phyloP scores from a whole-genome alignment of 371 early-diverging fungal genomes.

The Mucor irregularis region DNA sequence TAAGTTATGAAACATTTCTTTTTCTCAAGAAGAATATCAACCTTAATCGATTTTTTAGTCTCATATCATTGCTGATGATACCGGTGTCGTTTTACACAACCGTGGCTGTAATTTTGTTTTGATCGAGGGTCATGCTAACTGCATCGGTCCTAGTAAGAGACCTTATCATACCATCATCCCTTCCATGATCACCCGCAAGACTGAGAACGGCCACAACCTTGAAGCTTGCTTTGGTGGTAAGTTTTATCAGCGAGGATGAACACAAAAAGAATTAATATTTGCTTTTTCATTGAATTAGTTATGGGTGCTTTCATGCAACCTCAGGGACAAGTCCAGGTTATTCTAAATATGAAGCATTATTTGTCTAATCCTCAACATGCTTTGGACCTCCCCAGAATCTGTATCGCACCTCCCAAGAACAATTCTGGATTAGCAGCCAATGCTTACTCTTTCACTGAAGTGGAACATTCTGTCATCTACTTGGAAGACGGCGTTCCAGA shows the following conservation, averaged over 20 bases:
- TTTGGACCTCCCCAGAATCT: conserved; percentile 74
- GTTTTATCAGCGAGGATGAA: not conserved
- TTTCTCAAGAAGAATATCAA: not conserved
- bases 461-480: conserved; percentile 46
- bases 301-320: conserved; percentile 75
- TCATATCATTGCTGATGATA: conserved; percentile 57
- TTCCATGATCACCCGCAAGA: conserved; percentile 58
- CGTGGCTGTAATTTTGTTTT: conserved; percentile 73
- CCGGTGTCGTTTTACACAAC: conserved; percentile 77
- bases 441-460: conserved; percentile 38
- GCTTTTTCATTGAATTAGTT: conserved; percentile 26
- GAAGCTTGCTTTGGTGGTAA: conserved; percentile 57
- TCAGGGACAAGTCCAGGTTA: conserved; percentile 83
- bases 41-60: conserved; percentile 22
- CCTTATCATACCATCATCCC: conserved; percentile 89
- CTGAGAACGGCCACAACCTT: conserved; percentile 38
- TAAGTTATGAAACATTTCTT: conserved; percentile 26
- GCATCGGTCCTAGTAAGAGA: conserved; percentile 73
- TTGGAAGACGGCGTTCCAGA: conserved; percentile 65
- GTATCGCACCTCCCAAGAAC: conserved; percentile 45
- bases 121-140: conserved; percentile 65
- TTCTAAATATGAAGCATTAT: conserved; percentile 67
- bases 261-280: too few species aligned
- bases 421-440: conserved; percentile 12
- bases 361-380: conserved; percentile 66